Evolutionary conservation across 2,329 filamentous ascomycete species (phyloP).

Genomic region (Knufia petricola): DNA sequence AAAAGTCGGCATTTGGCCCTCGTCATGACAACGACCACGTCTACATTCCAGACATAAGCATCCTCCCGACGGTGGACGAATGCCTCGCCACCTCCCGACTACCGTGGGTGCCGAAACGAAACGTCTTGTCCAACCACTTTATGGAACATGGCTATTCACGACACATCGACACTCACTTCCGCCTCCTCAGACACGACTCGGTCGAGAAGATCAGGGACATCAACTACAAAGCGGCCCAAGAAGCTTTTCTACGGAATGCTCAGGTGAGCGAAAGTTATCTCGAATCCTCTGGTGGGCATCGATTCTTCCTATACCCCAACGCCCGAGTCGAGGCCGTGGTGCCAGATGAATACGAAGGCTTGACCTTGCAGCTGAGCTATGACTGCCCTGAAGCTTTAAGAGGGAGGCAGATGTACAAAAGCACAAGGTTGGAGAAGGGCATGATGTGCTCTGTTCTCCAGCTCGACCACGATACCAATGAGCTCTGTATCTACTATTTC

Average conservation of each 20-base stretch:
- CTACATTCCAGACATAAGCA: conserved; percentile 27
- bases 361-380: conserved; percentile 24
- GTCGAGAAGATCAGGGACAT: conserved; percentile 26
- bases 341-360: conserved; percentile 18
- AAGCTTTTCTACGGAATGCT: conserved; percentile 9
- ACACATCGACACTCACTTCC: conserved; percentile 30
- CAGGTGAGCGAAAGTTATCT: background rate
- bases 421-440: conserved; percentile 23
- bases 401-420: conserved; percentile 20
- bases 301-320: conserved; percentile 15
- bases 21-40: conserved; percentile 31
- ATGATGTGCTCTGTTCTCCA: conserved; percentile 26
- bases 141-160: conserved; percentile 24
- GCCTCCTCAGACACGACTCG: conserved; percentile 30
- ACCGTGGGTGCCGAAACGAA: conserved; percentile 29
- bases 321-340: conserved; percentile 15
- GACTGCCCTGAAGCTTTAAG: conserved; percentile 24
- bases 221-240: conserved; percentile 24
- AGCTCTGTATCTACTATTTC: conserved; percentile 24
- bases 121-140: conserved; percentile 22
- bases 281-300: conserved; percentile 14
- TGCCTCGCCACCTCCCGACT: conserved; percentile 23
- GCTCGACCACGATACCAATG: conserved; percentile 17
- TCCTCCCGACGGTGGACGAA: conserved; percentile 31
- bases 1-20: conserved; percentile 18